These are phyloP conservation scores for Talaromyces sp. DNA, from an alignment of 2,329 filamentous ascomycete species.

Conservation along the genomic window DNA sequence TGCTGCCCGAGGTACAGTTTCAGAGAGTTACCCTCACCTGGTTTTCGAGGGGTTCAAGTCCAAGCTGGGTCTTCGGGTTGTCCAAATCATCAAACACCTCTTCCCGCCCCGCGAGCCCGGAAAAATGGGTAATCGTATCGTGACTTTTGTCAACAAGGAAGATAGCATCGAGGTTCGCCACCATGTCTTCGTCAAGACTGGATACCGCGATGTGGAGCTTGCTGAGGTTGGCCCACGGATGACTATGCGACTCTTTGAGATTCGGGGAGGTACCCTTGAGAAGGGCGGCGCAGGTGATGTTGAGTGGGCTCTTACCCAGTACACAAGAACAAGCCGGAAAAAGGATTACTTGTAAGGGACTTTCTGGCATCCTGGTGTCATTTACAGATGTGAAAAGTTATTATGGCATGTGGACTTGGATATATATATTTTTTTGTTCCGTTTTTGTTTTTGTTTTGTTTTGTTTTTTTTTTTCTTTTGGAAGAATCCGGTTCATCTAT, in stretches of 20 bases:
- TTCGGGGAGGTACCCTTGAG: slow-evolving; percentile 85
- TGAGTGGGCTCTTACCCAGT: slow-evolving; percentile 95
- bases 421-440: no score
- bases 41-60: slow-evolving; percentile 94
- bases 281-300: slow-evolving; percentile 88
- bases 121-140: slow-evolving; percentile 83
- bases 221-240: slow-evolving; percentile 90
- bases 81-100: slow-evolving; percentile 88
- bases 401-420: slow-evolving; percentile 16
- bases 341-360: slow-evolving; percentile 79
- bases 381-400: slow-evolving; percentile 19
- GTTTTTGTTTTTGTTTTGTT: no score
- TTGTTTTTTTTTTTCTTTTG: slow-evolving; percentile 4
- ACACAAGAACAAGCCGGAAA: slow-evolving; percentile 89
- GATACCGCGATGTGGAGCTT: slow-evolving; percentile 84
- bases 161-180: slow-evolving; percentile 86
- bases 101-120: slow-evolving; percentile 87
- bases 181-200: slow-evolving; percentile 91
- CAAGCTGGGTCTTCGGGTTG: slow-evolving; percentile 76
- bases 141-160: slow-evolving; percentile 93
- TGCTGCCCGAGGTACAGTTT: slow-evolving; percentile 81
- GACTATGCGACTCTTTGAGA: slow-evolving; percentile 97
- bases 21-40: slow-evolving; percentile 89
- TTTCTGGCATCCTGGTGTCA: slow-evolving; percentile 21
- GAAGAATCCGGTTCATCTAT: slow-evolving; percentile 23